A percentile compares a stretch with the other conserved stretches of the same genome.
Evolutionary conservation across 768 basidiomycete genomes (phyloP).

Genomic region (Boletus reticulatus): DNA sequence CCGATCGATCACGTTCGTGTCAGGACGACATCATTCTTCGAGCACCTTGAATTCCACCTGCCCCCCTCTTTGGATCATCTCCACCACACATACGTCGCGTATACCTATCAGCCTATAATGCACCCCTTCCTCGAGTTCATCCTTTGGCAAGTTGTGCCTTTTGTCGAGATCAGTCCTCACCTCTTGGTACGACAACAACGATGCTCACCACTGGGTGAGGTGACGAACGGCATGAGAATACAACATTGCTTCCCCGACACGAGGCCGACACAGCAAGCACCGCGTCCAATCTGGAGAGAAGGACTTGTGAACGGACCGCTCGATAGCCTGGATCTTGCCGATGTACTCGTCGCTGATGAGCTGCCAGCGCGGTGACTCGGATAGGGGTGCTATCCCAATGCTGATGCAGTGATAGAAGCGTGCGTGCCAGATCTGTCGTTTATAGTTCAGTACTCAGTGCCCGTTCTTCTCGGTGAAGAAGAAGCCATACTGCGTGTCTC

Average conservation of each 20-base stretch:
- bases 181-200: too few relatives aligned
- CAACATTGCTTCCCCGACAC: slow-evolving; percentile 1
- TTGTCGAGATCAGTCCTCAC: not conserved
- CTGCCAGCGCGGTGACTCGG: slow-evolving; percentile 7
- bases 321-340: slow-evolving; percentile 5
- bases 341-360: slow-evolving; percentile 6
- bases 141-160: slow-evolving; percentile 2
- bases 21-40: slow-evolving; percentile 1
- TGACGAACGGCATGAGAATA: not conserved
- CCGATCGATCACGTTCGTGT: not conserved
- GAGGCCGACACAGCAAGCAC: slow-evolving; percentile 11
- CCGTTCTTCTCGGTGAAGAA: not conserved
- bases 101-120: slow-evolving; percentile 2
- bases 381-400: not conserved
- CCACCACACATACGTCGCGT: not conserved
- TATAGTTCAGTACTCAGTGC: not conserved
- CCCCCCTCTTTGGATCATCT: not conserved
- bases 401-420: slow-evolving; percentile 3
- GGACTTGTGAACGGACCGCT: not conserved
- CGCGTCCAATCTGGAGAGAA: slow-evolving; percentile 2
- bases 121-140: not conserved
- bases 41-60: slow-evolving; percentile 5
- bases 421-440: slow-evolving; percentile 12
- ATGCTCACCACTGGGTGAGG: not conserved
- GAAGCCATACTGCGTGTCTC: slow-evolving; percentile 7